Base-by-base conservation (phyloP, 352 stramenopile species). In the Peronospora tabacina region DNA sequence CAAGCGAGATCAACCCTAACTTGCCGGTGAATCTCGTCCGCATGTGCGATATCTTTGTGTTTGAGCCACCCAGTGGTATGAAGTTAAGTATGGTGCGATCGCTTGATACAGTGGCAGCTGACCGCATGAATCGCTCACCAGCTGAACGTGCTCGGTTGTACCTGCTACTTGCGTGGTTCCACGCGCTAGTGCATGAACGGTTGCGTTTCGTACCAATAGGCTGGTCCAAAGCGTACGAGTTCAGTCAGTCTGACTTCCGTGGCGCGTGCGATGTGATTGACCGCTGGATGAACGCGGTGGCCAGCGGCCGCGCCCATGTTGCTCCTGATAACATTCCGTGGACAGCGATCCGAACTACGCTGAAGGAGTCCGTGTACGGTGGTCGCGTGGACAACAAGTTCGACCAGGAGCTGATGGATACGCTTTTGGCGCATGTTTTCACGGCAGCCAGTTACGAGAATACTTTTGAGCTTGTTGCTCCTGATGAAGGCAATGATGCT, bases 191-290 rank as follows among this genome's bases (percentile, higher is more conserved):
- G 30, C 90, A 98, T 62, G 97, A 99, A 68, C 82, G 97, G 10
- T 69, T 99, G 38, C 88, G 95, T 7, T 99, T 99, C 67, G 90
- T 96, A 11, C 96, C 97, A 17, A 82, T 97, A 24, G 97, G 97
- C 12, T 99, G 96, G 96, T 98, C 88, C 15, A 98, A 99, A 58
- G 79, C 74, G 12, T 99, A 99, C 67, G 97, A 99, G 56, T 99
- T 99, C 65, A 98, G 89, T 38, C 96, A 99, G 66, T 95, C 95
- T 5, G 97, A 99, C 73, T 96, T 98, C 41, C 79, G 78, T 44
- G 96, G 97, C 50, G 94, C 95, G 7, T 88, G 98, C 40, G 91
- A 98, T 69, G 95, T 98, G 11, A 97, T 99, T 59, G 97, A 99
- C 61, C 77, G 91, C 28, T 98, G 97, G 80, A 75, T 99, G 5